Conservation (phyloP, 805 yeast species). For the Huiozyma sinensis region DNA sequence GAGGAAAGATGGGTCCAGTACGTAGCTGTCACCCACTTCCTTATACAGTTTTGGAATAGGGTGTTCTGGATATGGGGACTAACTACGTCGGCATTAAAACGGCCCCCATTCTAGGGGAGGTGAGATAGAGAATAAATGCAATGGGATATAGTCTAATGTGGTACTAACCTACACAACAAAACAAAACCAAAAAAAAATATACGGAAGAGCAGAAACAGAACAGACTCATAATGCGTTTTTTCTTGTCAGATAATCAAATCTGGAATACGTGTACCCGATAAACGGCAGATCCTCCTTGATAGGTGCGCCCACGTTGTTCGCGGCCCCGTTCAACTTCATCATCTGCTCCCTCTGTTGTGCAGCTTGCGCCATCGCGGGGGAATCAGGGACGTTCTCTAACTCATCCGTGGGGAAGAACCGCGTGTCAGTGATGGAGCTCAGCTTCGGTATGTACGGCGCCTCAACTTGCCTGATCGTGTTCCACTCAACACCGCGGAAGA, state of each 20-base stretch:
- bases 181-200: neutral
- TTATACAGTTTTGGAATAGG: too few relatives aligned
- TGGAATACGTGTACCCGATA: conserved; percentile 91
- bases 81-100: too few relatives aligned
- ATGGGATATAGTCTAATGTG: too few relatives aligned
- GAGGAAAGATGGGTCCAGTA: too few relatives aligned
- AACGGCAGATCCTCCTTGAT: conserved; percentile 82
- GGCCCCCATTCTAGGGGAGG: too few relatives aligned
- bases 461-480: conserved; percentile 73
- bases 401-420: conserved; percentile 98
- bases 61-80: too few relatives aligned
- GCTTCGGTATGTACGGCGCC: conserved; percentile 89
- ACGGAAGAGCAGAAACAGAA: neutral
- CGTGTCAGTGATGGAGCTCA: conserved; percentile 88
- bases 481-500: conserved; percentile 96
- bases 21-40: too few relatives aligned
- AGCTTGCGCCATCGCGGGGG: conserved; percentile 62
- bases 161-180: neutral
- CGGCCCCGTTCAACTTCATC: conserved; percentile 33
- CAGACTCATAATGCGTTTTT: conserved; percentile 38
- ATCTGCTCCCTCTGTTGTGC: conserved; percentile 52
- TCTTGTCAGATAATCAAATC: conserved; percentile 85
- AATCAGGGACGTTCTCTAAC: conserved; percentile 86
- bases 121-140: too few relatives aligned
- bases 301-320: conserved; percentile 32